These are phyloP conservation scores for Syzygium syzygioides DNA, from an alignment of 441 rosid genomes.

Conservation along the genomic window DNA sequence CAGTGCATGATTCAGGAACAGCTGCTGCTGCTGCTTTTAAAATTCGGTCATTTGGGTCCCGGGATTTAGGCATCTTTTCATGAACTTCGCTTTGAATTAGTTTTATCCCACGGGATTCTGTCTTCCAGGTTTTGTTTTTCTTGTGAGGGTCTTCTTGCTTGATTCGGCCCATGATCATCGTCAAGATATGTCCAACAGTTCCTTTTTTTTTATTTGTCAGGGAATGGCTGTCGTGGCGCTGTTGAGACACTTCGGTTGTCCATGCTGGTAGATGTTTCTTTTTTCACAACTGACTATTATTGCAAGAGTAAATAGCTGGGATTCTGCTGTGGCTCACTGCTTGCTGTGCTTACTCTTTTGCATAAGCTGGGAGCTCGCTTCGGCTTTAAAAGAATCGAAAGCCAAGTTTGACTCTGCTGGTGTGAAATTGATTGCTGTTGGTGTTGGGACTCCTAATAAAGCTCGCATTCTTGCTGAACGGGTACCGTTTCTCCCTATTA, in stretches of 20 bases:
- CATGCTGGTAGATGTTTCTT: conserved; percentile 49
- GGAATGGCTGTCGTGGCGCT: conserved; percentile 77
- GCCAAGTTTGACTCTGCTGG: conserved; percentile 67
- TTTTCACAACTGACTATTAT: background rate
- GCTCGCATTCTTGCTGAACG: conserved; percentile 60
- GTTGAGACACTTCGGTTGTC: conserved; percentile 79
- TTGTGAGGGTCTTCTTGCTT: background rate
- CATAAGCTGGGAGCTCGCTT: conserved; percentile 79
- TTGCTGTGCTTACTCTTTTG: conserved; percentile 1
- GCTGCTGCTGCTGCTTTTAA: background rate
- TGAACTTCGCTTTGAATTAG: background rate
- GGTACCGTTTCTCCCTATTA: conserved; percentile 25
- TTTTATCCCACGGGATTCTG: background rate
- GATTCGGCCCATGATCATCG: background rate
- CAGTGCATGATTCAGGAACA: background rate
- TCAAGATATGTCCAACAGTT: background rate
- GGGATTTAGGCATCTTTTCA: background rate
- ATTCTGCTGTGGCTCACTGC: background rate
- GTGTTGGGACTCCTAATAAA: conserved; percentile 75
- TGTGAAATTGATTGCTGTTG: conserved; percentile 70
- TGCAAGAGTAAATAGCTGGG: background rate
- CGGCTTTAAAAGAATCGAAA: conserved; percentile 49
- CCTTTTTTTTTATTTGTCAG: conserved; percentile 17
- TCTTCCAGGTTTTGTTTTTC: conserved; percentile 2
- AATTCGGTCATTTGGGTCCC: background rate